Evolutionary conservation across 164 flowering plant species (phyloP), one percentile per base, ranked within the genome.

Genomic region (Vitis riparia): DNA sequence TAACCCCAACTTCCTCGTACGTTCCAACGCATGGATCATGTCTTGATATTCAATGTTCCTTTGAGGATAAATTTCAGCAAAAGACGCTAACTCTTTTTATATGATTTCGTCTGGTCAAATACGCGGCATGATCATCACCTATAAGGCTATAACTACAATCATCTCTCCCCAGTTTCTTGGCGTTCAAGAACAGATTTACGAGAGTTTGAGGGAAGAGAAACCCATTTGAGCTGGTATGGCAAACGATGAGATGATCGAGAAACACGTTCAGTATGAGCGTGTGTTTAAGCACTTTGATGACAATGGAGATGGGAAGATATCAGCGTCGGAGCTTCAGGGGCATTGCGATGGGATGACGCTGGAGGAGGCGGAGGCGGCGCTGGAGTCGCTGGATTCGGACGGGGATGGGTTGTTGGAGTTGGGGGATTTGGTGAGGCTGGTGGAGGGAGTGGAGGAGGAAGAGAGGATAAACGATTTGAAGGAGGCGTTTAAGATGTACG

Each of bases 401-500:
- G 80, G 84, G 10, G 83, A 84, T 29, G 82, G 82, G 47, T 5
- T 78, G 63, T 16, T 84, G 71, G 80, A 67, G 56, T 15, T 77
- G 37, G 83, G 79, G 16, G 88, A 82, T 8, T 82, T 85, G 30
- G 65, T 80, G 7, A 64, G 68, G 59, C 68, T 82, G 2, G 52
- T 75, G 19, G 85, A 78, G 17, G 80, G 77, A 15, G 79, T 63
- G 2, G 77, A 55, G 1, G 87, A 76, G 65, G 84, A 80, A 14
- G 87, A 75, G 80, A 82, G 60, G 67, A 62, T 50, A 72, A 76
- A 68, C 8, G 85, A 72, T 15, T 52, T 83, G 75, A 68, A 52
- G 55, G 79, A 75, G 73, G 89, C 86, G 14, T 86, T 86, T 61
- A 57, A 76, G 69, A 78, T 85, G 89, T 85, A 83, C 50, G 85